Evolutionary conservation across 2,329 filamentous ascomycete genomes (phyloP), one percentile per base, ranked within the genome.

Genomic region (Calonectria naviculata): DNA sequence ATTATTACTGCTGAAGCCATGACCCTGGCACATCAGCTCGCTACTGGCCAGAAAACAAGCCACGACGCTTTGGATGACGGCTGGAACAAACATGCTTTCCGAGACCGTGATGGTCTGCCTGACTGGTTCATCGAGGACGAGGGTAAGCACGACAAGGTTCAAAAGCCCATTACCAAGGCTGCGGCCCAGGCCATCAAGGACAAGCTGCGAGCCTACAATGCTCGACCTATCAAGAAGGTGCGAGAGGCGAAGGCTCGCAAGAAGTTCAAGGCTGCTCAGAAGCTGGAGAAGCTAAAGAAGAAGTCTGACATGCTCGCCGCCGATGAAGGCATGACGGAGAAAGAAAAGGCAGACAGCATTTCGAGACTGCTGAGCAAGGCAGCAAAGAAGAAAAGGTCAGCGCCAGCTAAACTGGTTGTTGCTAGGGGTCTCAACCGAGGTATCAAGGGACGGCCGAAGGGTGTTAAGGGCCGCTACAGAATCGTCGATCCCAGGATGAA

Each of bases 1-100:
- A 98, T 99, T 79, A 97, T 98, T 80, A 99, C 97, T n/a, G 97
- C 95, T 6, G 97, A 99, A 87, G 97, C 97, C 74, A 99, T 99
- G 97, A 97, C 96, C 0, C 89, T 99, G 19, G 97, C 97, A 0
- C 97, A 98, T 75, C 91, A 95, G 80, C 92, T 99, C 70, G 97
- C 95, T 4, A 95, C 93, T 0, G 96, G 96, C 52, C 89, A 96
- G 81, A 95, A 93, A 83, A 93, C 92, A 0, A 93, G 90, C 54
- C 84, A 93, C 67, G 94, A 98, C 76, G 86, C 98, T 6, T 86
- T 96, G 54, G 97, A 99, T 79, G 96, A 98, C 72, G 93, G 92
- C 46, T 99, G 97, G 89, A 98, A 98, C 87, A 97, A 95, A 82
- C 94, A 93, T 81, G 91, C 95, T 3, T 95, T 98, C 86, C 94